Percentiles rank a stretch among this genome's conserved stretches.
Evolutionary conservation across 2,329 filamentous ascomycete species (phyloP).

Genomic region (Beauveria sp.): DNA sequence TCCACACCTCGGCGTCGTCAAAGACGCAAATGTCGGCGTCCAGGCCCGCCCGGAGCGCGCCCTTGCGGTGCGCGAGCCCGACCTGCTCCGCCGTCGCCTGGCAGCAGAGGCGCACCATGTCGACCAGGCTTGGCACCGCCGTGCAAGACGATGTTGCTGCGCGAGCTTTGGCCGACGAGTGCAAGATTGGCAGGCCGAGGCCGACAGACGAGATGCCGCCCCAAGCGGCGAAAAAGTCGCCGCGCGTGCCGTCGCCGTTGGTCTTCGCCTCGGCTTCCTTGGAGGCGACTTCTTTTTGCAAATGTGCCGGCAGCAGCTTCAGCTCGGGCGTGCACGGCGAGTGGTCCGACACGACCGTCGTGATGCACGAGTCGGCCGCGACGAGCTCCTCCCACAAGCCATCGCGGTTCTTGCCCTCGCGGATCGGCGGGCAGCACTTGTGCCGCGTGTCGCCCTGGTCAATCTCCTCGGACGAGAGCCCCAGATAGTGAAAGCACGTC

Average conservation of each 20-base stretch:
- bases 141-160: conserved; percentile 31
- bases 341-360: conserved; percentile 90
- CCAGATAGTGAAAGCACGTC: conserved; percentile 93
- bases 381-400: conserved; percentile 78
- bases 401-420: conserved; percentile 73
- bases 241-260: conserved; percentile 25
- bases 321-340: conserved; percentile 92
- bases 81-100: conserved; percentile 83
- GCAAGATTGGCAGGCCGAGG: conserved; percentile 81
- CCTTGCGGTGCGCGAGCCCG: conserved; percentile 72
- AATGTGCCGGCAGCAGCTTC: conserved; percentile 71
- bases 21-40: conserved; percentile 92
- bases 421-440: conserved; percentile 93
- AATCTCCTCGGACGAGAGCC: conserved; percentile 74
- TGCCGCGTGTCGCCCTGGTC: conserved; percentile 80
- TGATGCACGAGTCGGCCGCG: conserved; percentile 67
- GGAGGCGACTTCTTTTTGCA: conserved; percentile 31
- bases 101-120: conserved; percentile 80
- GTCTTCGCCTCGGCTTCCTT: conserved; percentile 24
- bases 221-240: conserved; percentile 95
- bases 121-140: conserved; percentile 49
- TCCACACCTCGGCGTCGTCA: conserved; percentile 74
- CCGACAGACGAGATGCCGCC: conserved; percentile 93
- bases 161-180: conserved; percentile 65
- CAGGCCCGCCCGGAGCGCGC: conserved; percentile 67